Conservation (phyloP, 352 stramenopile genomes). For the Globisporangium irregulare region DNA sequence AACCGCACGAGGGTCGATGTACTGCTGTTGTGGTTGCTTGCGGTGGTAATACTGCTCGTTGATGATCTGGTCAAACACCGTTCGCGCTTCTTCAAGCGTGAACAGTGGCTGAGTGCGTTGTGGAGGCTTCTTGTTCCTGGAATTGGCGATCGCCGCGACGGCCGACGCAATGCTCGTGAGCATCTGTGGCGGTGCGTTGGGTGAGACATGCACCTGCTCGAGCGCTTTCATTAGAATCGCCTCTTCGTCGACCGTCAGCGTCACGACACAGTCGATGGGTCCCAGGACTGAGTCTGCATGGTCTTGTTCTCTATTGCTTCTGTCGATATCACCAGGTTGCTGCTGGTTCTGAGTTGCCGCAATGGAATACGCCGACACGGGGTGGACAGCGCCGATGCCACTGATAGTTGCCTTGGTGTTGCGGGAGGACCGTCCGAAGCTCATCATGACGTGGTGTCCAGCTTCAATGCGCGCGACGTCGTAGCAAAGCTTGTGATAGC, state of each 20-base stretch:
- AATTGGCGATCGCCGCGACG: constrained; percentile 53
- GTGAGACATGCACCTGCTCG: constrained; percentile 48
- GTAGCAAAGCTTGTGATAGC: constrained; percentile 76
- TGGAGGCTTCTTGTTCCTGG: constrained; percentile 35
- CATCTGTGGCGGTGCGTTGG: constrained; percentile 37
- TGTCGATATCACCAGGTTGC: not conserved
- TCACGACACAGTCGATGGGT: constrained; percentile 51
- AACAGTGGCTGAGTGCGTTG: constrained; percentile 37
- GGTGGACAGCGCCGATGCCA: constrained; percentile 1
- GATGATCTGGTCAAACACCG: constrained; percentile 30
- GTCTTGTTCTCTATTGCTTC: constrained; percentile 4
- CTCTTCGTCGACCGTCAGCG: constrained; percentile 51
- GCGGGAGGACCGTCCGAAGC: constrained; percentile 32
- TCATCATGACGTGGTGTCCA: constrained; percentile 62
- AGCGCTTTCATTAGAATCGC: constrained; percentile 46
- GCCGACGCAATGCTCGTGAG: constrained; percentile 52
- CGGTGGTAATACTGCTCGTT: not conserved
- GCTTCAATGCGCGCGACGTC: constrained; percentile 71
- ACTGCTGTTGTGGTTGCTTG: not conserved
- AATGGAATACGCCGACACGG: not conserved
- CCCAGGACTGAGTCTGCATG: constrained; percentile 15
- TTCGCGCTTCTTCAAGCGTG: constrained; percentile 34
- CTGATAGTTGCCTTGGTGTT: constrained; percentile 19
- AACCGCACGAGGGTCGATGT: not conserved
- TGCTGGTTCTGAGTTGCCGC: constrained; percentile 1